phyloP scores from a whole-genome alignment of 257 asterid species.

The Nicotiana tomentosiformis region DNA sequence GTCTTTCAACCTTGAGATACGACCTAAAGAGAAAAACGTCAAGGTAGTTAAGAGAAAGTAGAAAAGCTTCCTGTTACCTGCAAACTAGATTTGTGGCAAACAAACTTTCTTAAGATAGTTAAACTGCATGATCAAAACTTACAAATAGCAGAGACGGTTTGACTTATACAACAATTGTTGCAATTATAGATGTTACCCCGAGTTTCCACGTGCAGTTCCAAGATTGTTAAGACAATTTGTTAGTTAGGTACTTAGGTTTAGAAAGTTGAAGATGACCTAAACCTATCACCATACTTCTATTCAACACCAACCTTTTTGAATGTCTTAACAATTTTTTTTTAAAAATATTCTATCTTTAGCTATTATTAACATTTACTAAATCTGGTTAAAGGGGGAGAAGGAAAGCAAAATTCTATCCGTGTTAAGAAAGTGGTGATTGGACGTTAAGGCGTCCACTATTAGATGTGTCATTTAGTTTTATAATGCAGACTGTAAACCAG shows the following conservation, averaged over 20 bases:
- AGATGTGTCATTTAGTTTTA: background rate
- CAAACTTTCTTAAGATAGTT: background rate
- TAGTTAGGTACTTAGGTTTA: background rate
- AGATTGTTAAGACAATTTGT: background rate
- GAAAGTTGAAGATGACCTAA: background rate
- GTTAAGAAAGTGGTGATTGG: background rate
- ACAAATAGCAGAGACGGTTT: background rate
- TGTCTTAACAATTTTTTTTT: background rate
- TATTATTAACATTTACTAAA: background rate
- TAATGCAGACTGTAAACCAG: background rate
- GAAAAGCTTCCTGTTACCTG: background rate
- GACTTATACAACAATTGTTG: background rate
- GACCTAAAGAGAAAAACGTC: background rate
- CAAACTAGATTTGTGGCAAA: background rate
- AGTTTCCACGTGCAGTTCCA: background rate
- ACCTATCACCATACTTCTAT: background rate
- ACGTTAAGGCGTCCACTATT: background rate
- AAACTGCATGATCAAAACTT: background rate
- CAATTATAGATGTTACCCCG: background rate
- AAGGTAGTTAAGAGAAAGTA: background rate
- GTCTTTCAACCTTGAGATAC: background rate
- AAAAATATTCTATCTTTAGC: too few species aligned
- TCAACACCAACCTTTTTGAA: background rate
- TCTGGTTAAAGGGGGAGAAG: background rate
- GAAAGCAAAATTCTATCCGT: background rate